Conservation (phyloP, 352 stramenopile genomes). For the Pythium rhizo-oryzae region DNA sequence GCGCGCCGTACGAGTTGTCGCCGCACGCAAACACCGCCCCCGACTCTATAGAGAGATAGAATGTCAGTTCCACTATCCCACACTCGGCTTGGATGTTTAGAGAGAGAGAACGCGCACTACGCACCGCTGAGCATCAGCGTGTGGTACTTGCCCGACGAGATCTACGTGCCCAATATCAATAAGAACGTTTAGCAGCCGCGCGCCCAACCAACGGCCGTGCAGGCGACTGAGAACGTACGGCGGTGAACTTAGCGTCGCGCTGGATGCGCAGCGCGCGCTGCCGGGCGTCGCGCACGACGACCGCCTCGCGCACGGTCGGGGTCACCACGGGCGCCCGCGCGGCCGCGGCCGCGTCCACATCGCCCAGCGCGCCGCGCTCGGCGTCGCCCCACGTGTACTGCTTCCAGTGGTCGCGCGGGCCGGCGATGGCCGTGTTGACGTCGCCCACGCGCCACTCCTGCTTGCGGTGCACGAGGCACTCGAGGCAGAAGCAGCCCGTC, state of each 20-base stretch:
- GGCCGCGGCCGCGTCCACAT: constrained; percentile 11
- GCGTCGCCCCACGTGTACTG: constrained; percentile 68
- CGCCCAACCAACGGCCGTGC: neutral
- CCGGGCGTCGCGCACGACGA: constrained; percentile 47
- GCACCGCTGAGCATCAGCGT: constrained; percentile 71
- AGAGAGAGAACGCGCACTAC: neutral
- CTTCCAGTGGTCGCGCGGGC: constrained; percentile 64
- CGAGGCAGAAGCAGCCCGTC: constrained; percentile 74
- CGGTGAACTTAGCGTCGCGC: constrained; percentile 69
- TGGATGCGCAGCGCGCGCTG: constrained; percentile 46
- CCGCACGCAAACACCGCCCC: constrained; percentile 65
- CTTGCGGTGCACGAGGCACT: constrained; percentile 70
- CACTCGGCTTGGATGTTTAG: too few species aligned
- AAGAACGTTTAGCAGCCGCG: neutral
- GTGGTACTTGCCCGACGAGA: constrained; percentile 77
- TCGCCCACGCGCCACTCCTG: constrained; percentile 81
- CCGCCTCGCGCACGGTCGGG: constrained; percentile 49
- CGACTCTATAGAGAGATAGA: constrained; percentile 46
- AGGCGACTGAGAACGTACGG: neutral
- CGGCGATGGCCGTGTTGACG: constrained; percentile 62
- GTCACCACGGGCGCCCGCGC: constrained; percentile 36
- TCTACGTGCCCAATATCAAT: constrained; percentile 29
- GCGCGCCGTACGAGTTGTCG: constrained; percentile 64
- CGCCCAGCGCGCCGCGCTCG: constrained; percentile 49
- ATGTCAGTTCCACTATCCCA: neutral